A percentile compares a stretch with the other conserved stretches of the same genome.
These are phyloP conservation scores for Yarrowia hollandica DNA, from an alignment of 805 yeast species.

Conservation along the genomic window DNA sequence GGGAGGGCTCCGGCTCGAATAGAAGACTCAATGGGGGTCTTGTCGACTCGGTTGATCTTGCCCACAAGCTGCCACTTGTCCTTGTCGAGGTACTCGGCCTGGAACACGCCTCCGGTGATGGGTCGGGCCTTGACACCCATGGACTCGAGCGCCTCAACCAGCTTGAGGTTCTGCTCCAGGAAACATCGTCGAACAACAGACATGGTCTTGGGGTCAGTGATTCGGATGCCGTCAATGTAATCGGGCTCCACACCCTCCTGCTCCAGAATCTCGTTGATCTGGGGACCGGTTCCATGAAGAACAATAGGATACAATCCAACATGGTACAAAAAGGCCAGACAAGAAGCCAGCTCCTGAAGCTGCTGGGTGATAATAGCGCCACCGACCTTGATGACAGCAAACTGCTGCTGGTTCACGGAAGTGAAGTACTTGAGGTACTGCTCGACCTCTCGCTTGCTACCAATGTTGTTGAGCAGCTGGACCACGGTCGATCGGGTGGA, in stretches of 20 bases:
- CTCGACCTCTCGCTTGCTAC: slow-evolving; percentile 96
- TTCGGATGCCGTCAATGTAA: slow-evolving; percentile 93
- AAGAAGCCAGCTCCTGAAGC: slow-evolving; percentile 87
- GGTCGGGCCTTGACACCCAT: slow-evolving; percentile 99
- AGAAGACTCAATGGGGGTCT: slow-evolving; percentile 87
- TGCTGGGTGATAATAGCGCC: slow-evolving; percentile 98
- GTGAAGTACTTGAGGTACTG: slow-evolving; percentile 96
- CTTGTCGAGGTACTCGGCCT: slow-evolving; percentile 87
- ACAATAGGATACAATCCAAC: slow-evolving; percentile 97
- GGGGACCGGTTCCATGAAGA: slow-evolving; percentile 98
- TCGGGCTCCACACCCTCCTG: slow-evolving; percentile 94
- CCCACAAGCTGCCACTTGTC: slow-evolving; percentile 93
- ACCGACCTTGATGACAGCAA: slow-evolving; percentile 98
- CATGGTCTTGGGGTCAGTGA: slow-evolving; percentile 94
- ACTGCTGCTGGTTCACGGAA: slow-evolving; percentile 81
- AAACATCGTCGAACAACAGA: slow-evolving; percentile 93
- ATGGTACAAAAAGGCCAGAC: slow-evolving; percentile 93
- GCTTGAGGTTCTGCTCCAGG: slow-evolving; percentile 88
- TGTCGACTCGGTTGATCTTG: slow-evolving; percentile 79
- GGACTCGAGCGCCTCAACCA: slow-evolving; percentile 93
- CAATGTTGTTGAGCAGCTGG: slow-evolving; percentile 91
- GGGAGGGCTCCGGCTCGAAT: slow-evolving; percentile 97
- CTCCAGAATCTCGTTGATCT: slow-evolving; percentile 90
- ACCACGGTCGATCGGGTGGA: slow-evolving; percentile 90
- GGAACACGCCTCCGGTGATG: slow-evolving; percentile 95